Percentiles rank a stretch among this genome's conserved stretches.
Evolutionary conservation across 768 basidiomycete species (phyloP).

Genomic region (Cubamyces sp.): DNA sequence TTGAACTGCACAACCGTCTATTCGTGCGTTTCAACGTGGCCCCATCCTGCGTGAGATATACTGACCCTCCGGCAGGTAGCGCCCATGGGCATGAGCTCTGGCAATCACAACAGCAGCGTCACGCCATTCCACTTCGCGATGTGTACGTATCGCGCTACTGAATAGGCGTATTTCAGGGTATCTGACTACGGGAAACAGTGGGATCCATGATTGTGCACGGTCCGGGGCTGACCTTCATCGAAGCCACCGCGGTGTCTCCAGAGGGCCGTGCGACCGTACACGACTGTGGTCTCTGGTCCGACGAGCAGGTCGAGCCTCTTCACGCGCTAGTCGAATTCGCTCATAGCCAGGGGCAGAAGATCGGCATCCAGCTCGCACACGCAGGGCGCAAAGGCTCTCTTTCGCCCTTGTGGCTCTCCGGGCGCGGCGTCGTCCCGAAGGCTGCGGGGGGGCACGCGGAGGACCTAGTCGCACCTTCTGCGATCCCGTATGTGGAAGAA

Average conservation of each 20-base stretch:
- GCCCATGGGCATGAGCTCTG: slow-evolving; percentile 61
- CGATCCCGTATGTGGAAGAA: slow-evolving; percentile 43
- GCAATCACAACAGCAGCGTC: slow-evolving; percentile 51
- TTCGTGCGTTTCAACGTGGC: background rate
- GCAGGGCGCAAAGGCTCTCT: slow-evolving; percentile 73
- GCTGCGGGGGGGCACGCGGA: slow-evolving; percentile 43
- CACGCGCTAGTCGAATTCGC: slow-evolving; percentile 66
- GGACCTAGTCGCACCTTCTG: slow-evolving; percentile 51
- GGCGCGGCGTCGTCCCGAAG: slow-evolving; percentile 45
- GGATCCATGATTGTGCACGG: slow-evolving; percentile 53
- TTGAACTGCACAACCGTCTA: slow-evolving; percentile 28
- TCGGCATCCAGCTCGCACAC: slow-evolving; percentile 76
- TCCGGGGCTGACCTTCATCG: slow-evolving; percentile 61
- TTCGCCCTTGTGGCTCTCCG: slow-evolving; percentile 59
- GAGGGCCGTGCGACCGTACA: slow-evolving; percentile 64
- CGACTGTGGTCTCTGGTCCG: slow-evolving; percentile 63
- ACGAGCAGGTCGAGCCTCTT: slow-evolving; percentile 51
- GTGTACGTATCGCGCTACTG: slow-evolving; percentile 15
- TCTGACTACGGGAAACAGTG: slow-evolving; percentile 36
- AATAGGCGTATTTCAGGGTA: no score
- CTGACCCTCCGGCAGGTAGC: slow-evolving; percentile 40
- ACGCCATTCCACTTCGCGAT: slow-evolving; percentile 62
- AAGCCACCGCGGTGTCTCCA: slow-evolving; percentile 63
- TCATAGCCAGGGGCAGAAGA: slow-evolving; percentile 65
- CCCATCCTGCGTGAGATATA: slow-evolving; percentile 12